Evolutionary conservation across 345 rosid species (phyloP).

Genomic region (Gossypioides kirkii): DNA sequence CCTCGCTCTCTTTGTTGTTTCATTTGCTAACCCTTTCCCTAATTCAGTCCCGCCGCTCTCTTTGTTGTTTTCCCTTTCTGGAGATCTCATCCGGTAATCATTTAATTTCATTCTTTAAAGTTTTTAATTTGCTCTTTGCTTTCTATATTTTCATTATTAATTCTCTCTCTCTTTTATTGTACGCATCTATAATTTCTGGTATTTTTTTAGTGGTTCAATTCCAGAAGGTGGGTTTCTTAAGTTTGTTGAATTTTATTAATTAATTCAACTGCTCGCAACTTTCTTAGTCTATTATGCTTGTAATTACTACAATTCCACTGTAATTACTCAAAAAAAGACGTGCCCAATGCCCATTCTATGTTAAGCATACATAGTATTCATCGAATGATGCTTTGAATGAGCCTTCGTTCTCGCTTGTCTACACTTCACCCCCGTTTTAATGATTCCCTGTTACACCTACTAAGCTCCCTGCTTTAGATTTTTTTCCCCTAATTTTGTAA

Average conservation of each 20-base stretch:
- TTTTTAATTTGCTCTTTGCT: background rate
- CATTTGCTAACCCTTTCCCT: background rate
- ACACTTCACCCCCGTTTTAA: background rate
- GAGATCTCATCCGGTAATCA: constrained; percentile 1
- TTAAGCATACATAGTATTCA: background rate
- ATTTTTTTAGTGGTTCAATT: background rate
- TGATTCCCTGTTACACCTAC: background rate
- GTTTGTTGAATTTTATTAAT: background rate
- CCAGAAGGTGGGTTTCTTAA: background rate
- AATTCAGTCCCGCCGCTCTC: no score
- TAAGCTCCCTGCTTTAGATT: background rate
- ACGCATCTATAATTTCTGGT: background rate
- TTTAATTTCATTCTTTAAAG: background rate
- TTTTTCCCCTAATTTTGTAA: background rate
- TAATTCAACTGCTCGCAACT: background rate
- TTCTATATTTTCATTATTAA: background rate
- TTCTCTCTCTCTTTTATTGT: background rate
- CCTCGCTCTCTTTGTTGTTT: background rate
- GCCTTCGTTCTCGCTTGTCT: background rate
- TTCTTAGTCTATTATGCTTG: background rate
- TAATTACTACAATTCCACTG: background rate
- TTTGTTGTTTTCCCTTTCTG: background rate
- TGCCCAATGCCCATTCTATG: background rate
- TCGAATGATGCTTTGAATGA: background rate
- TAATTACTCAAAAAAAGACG: background rate